Conservation (phyloP, 2,329 filamentous ascomycete genomes). For the Cytospora paraplurivora region DNA sequence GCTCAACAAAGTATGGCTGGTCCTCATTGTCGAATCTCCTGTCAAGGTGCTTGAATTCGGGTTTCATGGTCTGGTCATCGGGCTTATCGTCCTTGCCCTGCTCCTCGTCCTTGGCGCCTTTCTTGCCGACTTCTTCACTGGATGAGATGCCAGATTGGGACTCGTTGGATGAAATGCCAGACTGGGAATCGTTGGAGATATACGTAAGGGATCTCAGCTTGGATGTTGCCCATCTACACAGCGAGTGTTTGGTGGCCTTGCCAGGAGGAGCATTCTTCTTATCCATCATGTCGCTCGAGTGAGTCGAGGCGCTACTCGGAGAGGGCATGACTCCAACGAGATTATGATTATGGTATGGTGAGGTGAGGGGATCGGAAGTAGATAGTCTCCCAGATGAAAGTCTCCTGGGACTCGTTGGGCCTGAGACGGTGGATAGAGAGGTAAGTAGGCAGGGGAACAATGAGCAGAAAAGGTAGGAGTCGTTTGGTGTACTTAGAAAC, state of each 20-base stretch:
- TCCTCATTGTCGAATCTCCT: conserved; percentile 37
- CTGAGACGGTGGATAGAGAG: too few relatives aligned
- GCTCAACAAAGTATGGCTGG: conserved; percentile 35
- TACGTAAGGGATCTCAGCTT: conserved; percentile 16
- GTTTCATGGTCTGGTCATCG: conserved; percentile 35
- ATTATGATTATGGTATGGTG: too few relatives aligned
- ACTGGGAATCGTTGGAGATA: conserved; percentile 2
- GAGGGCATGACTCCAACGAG: conserved; percentile 12
- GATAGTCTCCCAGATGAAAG: too few relatives aligned
- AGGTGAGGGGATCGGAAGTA: too few relatives aligned
- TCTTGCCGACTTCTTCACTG: neutral
- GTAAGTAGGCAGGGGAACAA: too few relatives aligned
- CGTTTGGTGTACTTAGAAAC: too few relatives aligned
- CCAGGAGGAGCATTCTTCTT: conserved; percentile 8
- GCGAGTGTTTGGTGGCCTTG: conserved; percentile 3
- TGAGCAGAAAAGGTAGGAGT: too few relatives aligned
- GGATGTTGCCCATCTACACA: conserved; percentile 21
- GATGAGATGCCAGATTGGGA: conserved; percentile 6
- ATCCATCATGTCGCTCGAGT: conserved; percentile 22
- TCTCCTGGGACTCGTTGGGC: too few relatives aligned
- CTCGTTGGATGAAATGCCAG: conserved; percentile 2
- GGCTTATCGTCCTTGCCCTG: conserved; percentile 33
- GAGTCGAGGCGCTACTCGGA: conserved; percentile 17
- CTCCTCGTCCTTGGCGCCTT: conserved; percentile 20
- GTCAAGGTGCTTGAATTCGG: conserved; percentile 39